These are phyloP conservation scores for Alternaria novae-zelandiae DNA, from an alignment of 2,329 filamentous ascomycete species.

Conservation along the genomic window DNA sequence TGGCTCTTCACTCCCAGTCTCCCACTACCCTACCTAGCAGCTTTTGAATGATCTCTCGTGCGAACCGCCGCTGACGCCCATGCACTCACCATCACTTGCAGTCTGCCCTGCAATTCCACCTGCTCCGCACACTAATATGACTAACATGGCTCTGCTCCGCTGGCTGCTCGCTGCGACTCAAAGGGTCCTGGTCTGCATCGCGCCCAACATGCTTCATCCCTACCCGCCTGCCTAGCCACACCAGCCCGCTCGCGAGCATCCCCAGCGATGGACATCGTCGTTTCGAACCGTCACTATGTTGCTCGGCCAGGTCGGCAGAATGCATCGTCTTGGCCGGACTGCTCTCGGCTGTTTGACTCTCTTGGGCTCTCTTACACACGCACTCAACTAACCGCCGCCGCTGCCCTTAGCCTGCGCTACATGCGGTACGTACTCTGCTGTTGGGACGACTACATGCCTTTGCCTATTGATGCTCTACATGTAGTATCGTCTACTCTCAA, in stretches of 20 bases:
- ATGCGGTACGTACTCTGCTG: slow-evolving; percentile 4
- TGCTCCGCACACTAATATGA: slow-evolving; percentile 1
- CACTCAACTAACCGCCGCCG: slow-evolving; percentile 24
- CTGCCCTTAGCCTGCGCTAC: slow-evolving; percentile 24
- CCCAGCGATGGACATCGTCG: slow-evolving; percentile 8
- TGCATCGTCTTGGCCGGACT: slow-evolving; percentile 30
- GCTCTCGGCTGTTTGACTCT: slow-evolving; percentile 35
- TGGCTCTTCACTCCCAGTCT: not conserved
- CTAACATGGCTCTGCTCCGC: not conserved
- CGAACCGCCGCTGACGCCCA: slow-evolving; percentile 14
- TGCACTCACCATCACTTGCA: not conserved
- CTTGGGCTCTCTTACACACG: slow-evolving; percentile 32
- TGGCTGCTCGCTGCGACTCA: not conserved
- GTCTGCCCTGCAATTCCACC: not conserved
- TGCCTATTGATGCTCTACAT: not conserved
- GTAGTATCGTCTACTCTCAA: not conserved
- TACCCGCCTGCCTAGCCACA: not conserved
- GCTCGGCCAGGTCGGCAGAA: slow-evolving; percentile 38
- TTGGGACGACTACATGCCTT: not conserved
- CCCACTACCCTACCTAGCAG: not conserved
- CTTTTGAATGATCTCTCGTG: not conserved
- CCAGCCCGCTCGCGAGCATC: not conserved
- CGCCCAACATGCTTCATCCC: not conserved
- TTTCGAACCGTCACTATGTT: slow-evolving; percentile 8
- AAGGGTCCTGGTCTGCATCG: slow-evolving; percentile 1